Base-by-base conservation (phyloP, 108 stramenopile species). In the Cyclotella kingstonii region DNA sequence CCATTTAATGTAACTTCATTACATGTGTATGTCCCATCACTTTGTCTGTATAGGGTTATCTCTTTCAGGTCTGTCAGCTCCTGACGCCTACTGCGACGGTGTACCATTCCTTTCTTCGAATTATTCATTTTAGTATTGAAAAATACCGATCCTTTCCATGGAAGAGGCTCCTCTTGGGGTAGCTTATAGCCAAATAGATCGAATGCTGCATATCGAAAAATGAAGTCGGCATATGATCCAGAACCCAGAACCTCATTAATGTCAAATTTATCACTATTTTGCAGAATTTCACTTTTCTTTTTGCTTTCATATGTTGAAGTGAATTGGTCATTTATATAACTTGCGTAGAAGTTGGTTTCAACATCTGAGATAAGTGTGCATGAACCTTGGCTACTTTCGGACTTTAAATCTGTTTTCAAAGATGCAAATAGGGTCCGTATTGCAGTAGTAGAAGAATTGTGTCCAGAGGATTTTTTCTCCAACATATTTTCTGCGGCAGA, bases 181-280 rank as follows among this genome's bases (percentile, higher is more conserved):
- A 87, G 43, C 33, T 50, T 34, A 50, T 46, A 65, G 0, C 73
- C 68, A 73, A 91, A 94, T 50, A 90, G 59, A 33, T 76, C 65
- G 29, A 43, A 43, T 12, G 82, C 82, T 27, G 89, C 93, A 66
- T 77, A 80, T 0, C 77, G 71, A 70, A 90, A 90, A 38, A 90
- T 82, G 43, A 64, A 90, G 44, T 90, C 83, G 12, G 92, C 92
- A 60, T 89, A 86, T 0, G 84, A 84, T 28, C 92, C 91, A 27
- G 88, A 87, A 27, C 83, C 78, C 38, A 73, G 73, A 23, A 83
- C 54, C 38, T 54, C 60, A n/a, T n/a, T n/a, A n/a, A n/a, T n/a
- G n/a, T n/a, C n/a, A n/a, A n/a, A n/a, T 38, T 12, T 38, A 12
- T 38, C 36, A 38, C 36, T 8, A 38, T 12, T 38, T 38, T 38